A percentile compares a stretch with the other conserved stretches of the same genome.
phyloP scores from a whole-genome alignment of 257 asterid genomes.

The Solanum virginianum region DNA sequence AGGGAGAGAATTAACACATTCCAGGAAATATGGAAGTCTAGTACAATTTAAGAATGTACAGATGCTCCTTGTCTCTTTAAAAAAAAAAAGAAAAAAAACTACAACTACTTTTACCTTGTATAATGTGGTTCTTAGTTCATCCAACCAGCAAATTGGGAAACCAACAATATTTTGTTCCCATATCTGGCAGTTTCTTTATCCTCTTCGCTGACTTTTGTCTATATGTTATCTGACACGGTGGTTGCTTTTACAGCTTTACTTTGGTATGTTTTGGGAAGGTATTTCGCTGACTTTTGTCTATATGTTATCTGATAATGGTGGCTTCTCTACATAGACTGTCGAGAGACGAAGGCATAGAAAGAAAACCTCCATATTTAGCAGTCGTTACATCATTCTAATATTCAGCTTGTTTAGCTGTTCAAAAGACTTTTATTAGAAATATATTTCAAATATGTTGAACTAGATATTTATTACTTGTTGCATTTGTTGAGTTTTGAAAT shows the following conservation, averaged over 20 bases:
- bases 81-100: too few relatives aligned
- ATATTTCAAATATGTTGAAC: not conserved
- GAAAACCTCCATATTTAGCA: constrained; percentile 60
- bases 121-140: not conserved
- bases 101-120: not conserved
- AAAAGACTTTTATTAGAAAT: not conserved
- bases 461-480: not conserved
- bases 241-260: constrained; percentile 49
- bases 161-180: not conserved
- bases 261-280: constrained; percentile 90
- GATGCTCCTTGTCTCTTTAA: not conserved
- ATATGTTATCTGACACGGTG: not conserved
- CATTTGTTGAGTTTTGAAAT: not conserved
- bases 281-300: too few relatives aligned
- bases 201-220: not conserved
- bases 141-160: not conserved
- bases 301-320: too few relatives aligned
- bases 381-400: constrained; percentile 13
- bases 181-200: not conserved
- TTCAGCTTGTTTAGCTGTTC: not conserved
- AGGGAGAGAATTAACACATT: too few relatives aligned
- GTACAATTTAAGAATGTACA: too few relatives aligned
- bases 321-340: constrained; percentile 47
- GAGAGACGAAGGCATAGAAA: constrained; percentile 39
- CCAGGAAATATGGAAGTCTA: too few relatives aligned